These are phyloP conservation scores for Candida alai DNA, from an alignment of 805 yeast genomes.

Conservation along the genomic window DNA sequence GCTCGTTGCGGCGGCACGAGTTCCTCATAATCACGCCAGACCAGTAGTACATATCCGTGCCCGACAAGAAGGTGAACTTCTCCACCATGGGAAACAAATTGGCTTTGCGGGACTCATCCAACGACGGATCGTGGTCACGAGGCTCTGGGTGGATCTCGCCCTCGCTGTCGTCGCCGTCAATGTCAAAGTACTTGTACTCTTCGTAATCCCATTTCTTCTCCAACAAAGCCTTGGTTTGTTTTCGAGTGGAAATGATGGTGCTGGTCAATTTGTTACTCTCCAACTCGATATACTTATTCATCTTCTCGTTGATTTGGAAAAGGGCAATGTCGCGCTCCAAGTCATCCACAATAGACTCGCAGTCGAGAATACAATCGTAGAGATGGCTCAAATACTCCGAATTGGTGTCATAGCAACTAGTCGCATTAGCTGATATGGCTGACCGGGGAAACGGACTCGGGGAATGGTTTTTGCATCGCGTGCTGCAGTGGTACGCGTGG, in stretches of 20 bases:
- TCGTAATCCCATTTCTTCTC: conserved; percentile 38
- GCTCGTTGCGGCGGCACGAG: conserved; percentile 87
- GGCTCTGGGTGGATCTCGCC: too few relatives aligned
- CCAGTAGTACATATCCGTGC: conserved; percentile 89
- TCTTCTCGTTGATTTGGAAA: conserved; percentile 28
- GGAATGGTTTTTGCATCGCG: too few relatives aligned
- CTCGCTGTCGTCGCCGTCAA: conserved; percentile 28
- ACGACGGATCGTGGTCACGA: conserved; percentile 41
- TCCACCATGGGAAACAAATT: conserved; percentile 91
- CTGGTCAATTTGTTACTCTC: conserved; percentile 30
- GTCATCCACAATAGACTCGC: conserved; percentile 31
- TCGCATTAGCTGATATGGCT: not conserved
- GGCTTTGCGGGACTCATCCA: conserved; percentile 45
- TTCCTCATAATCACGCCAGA: conserved; percentile 97
- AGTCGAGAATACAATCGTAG: conserved; percentile 30
- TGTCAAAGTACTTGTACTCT: conserved; percentile 36
- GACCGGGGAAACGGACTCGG: too few relatives aligned
- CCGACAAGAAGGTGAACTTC: conserved; percentile 70
- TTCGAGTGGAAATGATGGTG: conserved; percentile 31
- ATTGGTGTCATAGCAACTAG: conserved; percentile 4
- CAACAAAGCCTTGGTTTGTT: conserved; percentile 28
- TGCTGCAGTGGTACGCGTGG: too few relatives aligned
- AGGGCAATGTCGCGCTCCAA: conserved; percentile 33
- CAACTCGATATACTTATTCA: conserved; percentile 26
- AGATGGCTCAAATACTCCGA: conserved; percentile 20